Conservation (phyloP, 179 eudicot species). For the Vitellaria paradoxa region DNA sequence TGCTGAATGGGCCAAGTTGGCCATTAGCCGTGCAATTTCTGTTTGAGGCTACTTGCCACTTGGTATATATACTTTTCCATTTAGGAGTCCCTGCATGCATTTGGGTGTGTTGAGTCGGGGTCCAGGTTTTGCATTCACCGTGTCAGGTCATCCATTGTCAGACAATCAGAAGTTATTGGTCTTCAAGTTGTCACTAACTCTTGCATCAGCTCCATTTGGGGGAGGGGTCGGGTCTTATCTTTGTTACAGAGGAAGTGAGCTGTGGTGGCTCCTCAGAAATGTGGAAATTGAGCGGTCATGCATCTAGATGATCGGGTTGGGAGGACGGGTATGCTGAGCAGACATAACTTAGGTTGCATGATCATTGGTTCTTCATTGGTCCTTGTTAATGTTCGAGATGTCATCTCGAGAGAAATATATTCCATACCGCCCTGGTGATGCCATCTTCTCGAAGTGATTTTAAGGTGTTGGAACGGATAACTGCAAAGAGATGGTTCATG, state of each 20-base stretch:
- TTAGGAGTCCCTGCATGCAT: conserved; percentile 87
- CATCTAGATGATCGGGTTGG: conserved; percentile 12
- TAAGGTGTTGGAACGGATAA: background rate
- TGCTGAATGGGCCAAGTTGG: conserved; percentile 97
- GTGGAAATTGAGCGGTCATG: conserved; percentile 1
- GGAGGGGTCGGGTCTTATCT: conserved; percentile 28
- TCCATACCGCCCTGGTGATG: conserved; percentile 14
- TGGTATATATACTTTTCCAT: conserved; percentile 53
- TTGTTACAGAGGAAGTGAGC: conserved; percentile 25
- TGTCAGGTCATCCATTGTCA: conserved; percentile 66
- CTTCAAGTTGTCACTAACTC: conserved; percentile 68
- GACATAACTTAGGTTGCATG: conserved; percentile 7
- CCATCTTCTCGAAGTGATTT: conserved; percentile 16
- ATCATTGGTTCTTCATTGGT: background rate
- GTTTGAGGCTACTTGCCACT: conserved; percentile 46
- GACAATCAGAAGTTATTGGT: conserved; percentile 52
- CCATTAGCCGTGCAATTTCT: conserved; percentile 73
- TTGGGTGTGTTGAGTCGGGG: conserved; percentile 59
- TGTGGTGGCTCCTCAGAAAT: conserved; percentile 12
- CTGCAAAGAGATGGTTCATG: conserved; percentile 12
- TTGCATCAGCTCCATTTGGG: conserved; percentile 58
- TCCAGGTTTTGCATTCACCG: conserved; percentile 63
- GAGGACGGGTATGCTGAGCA: conserved; percentile 7
- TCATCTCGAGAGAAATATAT: conserved; percentile 1
- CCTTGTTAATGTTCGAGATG: background rate